Percentiles rank a stretch among this genome's conserved stretches.
Conservation (phyloP, 2,329 filamentous ascomycete species). For the Claviceps arundinis region DNA sequence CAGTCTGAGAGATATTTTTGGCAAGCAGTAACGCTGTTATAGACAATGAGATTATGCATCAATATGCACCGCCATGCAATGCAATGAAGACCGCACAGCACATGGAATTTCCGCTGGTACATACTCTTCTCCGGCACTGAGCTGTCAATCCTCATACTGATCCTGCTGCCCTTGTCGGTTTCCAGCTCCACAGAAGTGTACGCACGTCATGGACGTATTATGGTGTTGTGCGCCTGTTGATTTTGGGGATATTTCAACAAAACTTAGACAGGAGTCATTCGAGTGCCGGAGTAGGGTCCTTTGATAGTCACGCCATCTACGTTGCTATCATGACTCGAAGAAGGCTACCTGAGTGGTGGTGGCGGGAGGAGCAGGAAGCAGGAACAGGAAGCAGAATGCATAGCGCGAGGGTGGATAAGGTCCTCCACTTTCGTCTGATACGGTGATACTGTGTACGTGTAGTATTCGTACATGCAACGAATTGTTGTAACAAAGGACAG, state of each 20-base stretch:
- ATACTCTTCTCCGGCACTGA: not conserved
- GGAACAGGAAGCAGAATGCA: not conserved
- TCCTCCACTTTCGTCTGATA: not conserved
- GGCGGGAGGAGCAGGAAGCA: not conserved
- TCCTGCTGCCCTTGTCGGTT: not conserved
- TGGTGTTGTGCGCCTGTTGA: not conserved
- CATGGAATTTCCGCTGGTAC: not conserved
- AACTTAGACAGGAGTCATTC: not conserved
- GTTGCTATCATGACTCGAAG: not conserved
- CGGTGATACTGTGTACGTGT: not conserved
- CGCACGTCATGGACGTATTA: no score
- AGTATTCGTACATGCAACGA: not conserved
- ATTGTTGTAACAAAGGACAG: not conserved
- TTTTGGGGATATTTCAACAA: not conserved
- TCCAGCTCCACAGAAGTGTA: no score
- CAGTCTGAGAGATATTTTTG: not conserved
- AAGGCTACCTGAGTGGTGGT: not conserved
- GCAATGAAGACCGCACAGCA: not conserved
- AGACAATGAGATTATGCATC: not conserved
- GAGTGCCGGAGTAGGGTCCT: not conserved
- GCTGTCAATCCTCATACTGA: not conserved
- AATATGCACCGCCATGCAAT: not conserved
- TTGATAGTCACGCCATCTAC: not conserved
- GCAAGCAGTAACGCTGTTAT: not conserved
- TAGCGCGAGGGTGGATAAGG: not conserved